Percentiles rank a stretch among this genome's conserved stretches.
These are phyloP conservation scores for Hyaloperonospora brassicae DNA, from an alignment of 352 stramenopile genomes.

Conservation along the genomic window DNA sequence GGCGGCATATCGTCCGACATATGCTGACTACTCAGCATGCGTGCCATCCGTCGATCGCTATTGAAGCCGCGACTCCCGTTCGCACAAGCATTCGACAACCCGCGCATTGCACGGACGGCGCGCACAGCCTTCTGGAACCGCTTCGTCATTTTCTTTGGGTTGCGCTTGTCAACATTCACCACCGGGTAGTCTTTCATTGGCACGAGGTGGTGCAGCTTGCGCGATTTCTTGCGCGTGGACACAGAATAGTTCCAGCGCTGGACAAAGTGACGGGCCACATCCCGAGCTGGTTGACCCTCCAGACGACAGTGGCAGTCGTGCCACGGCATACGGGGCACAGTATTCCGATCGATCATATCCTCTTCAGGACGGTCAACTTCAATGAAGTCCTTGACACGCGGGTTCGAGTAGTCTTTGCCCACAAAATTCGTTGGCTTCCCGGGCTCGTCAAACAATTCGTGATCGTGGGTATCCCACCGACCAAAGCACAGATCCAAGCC, in stretches of 20 bases:
- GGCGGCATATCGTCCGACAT: conserved; percentile 20
- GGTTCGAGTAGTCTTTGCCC: conserved; percentile 83
- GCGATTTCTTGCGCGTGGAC: conserved; percentile 70
- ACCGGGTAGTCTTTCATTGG: conserved; percentile 61
- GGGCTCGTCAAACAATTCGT: conserved; percentile 63
- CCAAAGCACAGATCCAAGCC: conserved; percentile 88
- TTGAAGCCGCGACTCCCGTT: conserved; percentile 39
- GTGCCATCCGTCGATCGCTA: conserved; percentile 30
- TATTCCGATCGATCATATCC: conserved; percentile 69
- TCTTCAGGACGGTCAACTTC: conserved; percentile 64
- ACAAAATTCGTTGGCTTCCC: conserved; percentile 46
- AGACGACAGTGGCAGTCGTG: conserved; percentile 80
- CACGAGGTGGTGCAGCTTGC: conserved; percentile 64
- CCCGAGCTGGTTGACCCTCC: conserved; percentile 64
- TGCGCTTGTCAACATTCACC: conserved; percentile 28
- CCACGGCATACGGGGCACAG: conserved; percentile 77
- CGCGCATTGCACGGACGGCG: conserved; percentile 44
- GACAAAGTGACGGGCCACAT: conserved; percentile 82
- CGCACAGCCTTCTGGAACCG: conserved; percentile 61
- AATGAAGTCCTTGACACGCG: conserved; percentile 78
- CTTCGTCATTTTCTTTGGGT: conserved; percentile 35
- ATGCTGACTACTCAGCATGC: conserved; percentile 24
- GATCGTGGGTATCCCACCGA: conserved; percentile 68
- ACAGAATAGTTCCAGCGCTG: conserved; percentile 86
- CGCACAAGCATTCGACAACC: conserved; percentile 16